Evolutionary conservation across 2,329 filamentous ascomycete genomes (phyloP), one percentile per base, ranked within the genome.

Genomic region (Lasiodiplodia hormozganensis): DNA sequence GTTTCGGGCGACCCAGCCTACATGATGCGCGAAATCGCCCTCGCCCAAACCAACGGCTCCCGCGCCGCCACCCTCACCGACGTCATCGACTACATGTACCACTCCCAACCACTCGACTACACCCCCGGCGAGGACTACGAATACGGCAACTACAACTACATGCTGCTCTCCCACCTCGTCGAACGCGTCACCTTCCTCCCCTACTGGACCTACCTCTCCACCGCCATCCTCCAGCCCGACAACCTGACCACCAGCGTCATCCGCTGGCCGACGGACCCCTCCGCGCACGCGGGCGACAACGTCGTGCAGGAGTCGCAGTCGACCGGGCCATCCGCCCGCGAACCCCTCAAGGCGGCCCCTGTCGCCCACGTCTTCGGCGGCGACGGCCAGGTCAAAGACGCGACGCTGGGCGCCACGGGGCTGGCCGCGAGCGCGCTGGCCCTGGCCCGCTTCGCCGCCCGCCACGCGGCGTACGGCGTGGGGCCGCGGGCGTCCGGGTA

Each of bases 101-200:
- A 7, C 40, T 62, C 67, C 12, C 65, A 58, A 34, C 71, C 70
- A 14, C 69, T 74, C 12, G 72, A 74, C 65, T 75, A 70, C 67
- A 70, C 70, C 4, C 73, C 71, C 0, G 72, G 72, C 58, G 21
- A 18, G 10, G 43, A 52, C 47, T 38, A 47, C 47, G 65, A 49
- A 7, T 74, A 73, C 68, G 71, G 70, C 3, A 74, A 74, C 67
- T 73, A 70, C 57, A 70, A 70, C 3, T 73, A 71, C 62, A 72
- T 74, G 71, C 68, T 74, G 0, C 47, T 73, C 14, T 71, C 70
- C 53, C 71, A 71, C 53, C 54, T 73, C 11, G 52, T 73, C 51
- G 65, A 71, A 1, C 71, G 70, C 34, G 38, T 73, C 16, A 72
- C 73, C 4, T 71, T 69, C 28, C 53, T 64, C 25, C 43, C 70